Conservation (phyloP, 768 basidiomycete species). For the Tricholoma furcatifolium region DNA sequence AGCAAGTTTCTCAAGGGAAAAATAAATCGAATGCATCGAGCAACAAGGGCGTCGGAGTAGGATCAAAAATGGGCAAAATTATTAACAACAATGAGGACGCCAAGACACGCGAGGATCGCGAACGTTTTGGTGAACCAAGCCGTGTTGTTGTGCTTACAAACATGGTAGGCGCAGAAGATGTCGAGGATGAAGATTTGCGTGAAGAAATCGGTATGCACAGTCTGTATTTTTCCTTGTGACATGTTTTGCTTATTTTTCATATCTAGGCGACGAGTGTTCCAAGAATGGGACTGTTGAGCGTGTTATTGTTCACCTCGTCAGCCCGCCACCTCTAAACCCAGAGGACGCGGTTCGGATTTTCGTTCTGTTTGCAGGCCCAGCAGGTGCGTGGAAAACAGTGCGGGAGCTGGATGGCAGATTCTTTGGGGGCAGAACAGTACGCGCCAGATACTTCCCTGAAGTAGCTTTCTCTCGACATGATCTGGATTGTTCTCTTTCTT, state of each 20-base stretch:
- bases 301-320: conserved; percentile 77
- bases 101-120: conserved; percentile 71
- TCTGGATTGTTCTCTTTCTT: conserved; percentile 46
- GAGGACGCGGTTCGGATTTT: conserved; percentile 92
- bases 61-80: conserved; percentile 82
- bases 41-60: conserved; percentile 40
- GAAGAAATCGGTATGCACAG: conserved; percentile 78
- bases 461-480: conserved; percentile 44
- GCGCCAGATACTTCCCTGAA: conserved; percentile 82
- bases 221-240: not conserved
- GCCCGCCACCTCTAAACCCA: conserved; percentile 60
- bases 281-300: conserved; percentile 92
- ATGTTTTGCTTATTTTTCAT: not conserved
- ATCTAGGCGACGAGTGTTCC: conserved; percentile 81
- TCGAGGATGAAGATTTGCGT: conserved; percentile 79
- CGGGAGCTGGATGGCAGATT: conserved; percentile 90
- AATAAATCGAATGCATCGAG: conserved; percentile 34
- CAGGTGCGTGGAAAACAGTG: conserved; percentile 94
- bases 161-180: conserved; percentile 83
- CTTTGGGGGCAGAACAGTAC: conserved; percentile 84
- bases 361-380: conserved; percentile 87
- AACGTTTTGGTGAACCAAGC: conserved; percentile 86
- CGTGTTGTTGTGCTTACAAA: conserved; percentile 89
- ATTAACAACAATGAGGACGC: conserved; percentile 88
- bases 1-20: conserved; percentile 52